These are phyloP conservation scores for Saposhnikovia divaricata DNA, from an alignment of 129 eudicot species.

Conservation along the genomic window DNA sequence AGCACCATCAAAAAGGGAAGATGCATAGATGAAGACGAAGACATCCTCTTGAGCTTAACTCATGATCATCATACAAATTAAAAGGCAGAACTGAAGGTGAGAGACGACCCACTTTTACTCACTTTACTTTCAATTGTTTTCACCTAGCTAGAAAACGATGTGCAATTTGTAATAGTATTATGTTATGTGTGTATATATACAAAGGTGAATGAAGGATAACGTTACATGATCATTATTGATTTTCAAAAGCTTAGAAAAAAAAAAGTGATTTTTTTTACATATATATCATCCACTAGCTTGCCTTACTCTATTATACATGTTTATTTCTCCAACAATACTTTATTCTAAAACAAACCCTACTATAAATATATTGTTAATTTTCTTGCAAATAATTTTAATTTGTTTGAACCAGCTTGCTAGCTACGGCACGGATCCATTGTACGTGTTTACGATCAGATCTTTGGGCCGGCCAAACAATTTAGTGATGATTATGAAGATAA, in stretches of 20 bases:
- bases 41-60: neutral
- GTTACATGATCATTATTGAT: neutral
- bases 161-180: neutral
- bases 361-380: neutral
- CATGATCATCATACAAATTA: neutral
- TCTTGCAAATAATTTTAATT: neutral
- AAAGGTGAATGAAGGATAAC: neutral
- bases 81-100: slow-evolving; percentile 2
- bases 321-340: neutral
- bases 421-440: neutral
- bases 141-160: slow-evolving; percentile 4
- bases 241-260: neutral
- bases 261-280: neutral
- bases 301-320: neutral
- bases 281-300: slow-evolving; percentile 2
- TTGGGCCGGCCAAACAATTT: neutral
- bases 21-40: neutral
- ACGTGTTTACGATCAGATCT: neutral
- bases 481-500: slow-evolving; percentile 2
- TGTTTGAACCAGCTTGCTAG: neutral
- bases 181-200: neutral
- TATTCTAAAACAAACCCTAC: neutral
- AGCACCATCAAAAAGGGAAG: neutral
- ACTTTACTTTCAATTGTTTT: slow-evolving; percentile 5
- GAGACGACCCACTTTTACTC: neutral